These are phyloP conservation scores for Pseudozyma flocculosa DNA, from an alignment of 1,284 basidiomycete genomes.

Conservation along the genomic window DNA sequence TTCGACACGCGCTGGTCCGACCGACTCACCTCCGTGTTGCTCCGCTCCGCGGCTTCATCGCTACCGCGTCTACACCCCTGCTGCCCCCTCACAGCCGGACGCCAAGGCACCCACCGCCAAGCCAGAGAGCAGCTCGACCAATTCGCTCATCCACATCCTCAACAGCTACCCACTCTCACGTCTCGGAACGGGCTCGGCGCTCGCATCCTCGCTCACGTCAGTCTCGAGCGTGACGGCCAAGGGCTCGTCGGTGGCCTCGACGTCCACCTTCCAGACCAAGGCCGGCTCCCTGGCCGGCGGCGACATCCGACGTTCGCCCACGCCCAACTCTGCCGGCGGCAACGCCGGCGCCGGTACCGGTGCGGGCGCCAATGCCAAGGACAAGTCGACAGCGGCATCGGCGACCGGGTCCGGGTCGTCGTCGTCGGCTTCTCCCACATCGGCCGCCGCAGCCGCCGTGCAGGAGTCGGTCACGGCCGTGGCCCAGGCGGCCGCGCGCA, in stretches of 20 bases:
- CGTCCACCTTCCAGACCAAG: slow-evolving; percentile 19
- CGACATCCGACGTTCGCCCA: not conserved
- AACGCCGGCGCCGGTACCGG: no score
- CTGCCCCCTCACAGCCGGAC: not conserved
- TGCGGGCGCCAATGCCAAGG: not conserved
- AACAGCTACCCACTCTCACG: slow-evolving; percentile 43
- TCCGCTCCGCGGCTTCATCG: no score
- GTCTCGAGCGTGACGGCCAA: slow-evolving; percentile 41
- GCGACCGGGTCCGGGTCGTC: no score
- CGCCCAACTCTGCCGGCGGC: no score
- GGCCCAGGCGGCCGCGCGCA: slow-evolving; percentile 6
- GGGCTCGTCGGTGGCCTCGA: slow-evolving; percentile 30
- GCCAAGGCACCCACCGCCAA: not conserved
- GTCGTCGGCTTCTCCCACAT: no score
- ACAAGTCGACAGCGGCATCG: no score
- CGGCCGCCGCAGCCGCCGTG: not conserved
- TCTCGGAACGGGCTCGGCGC: slow-evolving; percentile 27
- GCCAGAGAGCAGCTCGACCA: slow-evolving; percentile 8
- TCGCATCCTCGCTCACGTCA: slow-evolving; percentile 30
- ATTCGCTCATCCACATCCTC: slow-evolving; percentile 27
- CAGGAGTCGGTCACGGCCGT: slow-evolving; percentile 11
- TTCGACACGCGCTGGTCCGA: no score
- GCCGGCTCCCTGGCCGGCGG: slow-evolving; percentile 16
- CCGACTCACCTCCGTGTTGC: no score
- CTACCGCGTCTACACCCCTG: no score